phyloP scores from a whole-genome alignment of 441 rosid species.

The Capsella rubella region DNA sequence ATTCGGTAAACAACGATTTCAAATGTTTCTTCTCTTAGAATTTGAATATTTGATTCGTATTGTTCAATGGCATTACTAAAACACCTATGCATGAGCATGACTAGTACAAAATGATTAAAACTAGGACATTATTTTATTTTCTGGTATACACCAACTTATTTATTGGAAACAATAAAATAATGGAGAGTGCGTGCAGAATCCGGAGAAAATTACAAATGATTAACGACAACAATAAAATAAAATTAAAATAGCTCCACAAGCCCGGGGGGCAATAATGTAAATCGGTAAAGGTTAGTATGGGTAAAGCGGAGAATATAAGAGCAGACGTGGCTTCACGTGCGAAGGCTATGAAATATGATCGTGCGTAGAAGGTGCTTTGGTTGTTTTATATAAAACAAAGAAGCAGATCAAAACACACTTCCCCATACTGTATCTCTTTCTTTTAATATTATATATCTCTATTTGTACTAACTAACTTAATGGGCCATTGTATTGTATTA shows the following conservation, averaged over 20 bases:
- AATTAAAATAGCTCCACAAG: too few relatives aligned
- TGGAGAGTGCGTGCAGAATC: slow-evolving; percentile 9
- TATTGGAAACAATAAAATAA: not conserved
- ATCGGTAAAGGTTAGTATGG: slow-evolving; percentile 2
- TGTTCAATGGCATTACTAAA: not conserved
- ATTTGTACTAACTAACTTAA: not conserved
- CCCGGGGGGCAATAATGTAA: slow-evolving; percentile 12
- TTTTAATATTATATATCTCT: too few relatives aligned
- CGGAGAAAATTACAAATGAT: not conserved
- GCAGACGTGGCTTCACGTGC: slow-evolving; percentile 48
- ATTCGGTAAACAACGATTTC: slow-evolving; percentile 10
- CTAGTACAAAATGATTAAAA: too few relatives aligned
- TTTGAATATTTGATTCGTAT: slow-evolving; percentile 20
- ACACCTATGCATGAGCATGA: too few relatives aligned
- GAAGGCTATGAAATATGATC: slow-evolving; percentile 27
- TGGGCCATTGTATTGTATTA: not conserved
- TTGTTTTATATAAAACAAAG: not conserved
- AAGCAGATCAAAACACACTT: slow-evolving; percentile 26
- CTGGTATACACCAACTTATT: not conserved
- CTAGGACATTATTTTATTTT: too few relatives aligned
- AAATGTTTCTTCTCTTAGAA: not conserved
- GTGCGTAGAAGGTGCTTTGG: slow-evolving; percentile 39
- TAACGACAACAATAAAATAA: not conserved
- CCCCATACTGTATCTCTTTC: not conserved
- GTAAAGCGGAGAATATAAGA: slow-evolving; percentile 14